A percentile compares a stretch with the other conserved stretches of the same genome.
Conservation (phyloP, 2,329 filamentous ascomycete species). For the Cordyceps javanica region DNA sequence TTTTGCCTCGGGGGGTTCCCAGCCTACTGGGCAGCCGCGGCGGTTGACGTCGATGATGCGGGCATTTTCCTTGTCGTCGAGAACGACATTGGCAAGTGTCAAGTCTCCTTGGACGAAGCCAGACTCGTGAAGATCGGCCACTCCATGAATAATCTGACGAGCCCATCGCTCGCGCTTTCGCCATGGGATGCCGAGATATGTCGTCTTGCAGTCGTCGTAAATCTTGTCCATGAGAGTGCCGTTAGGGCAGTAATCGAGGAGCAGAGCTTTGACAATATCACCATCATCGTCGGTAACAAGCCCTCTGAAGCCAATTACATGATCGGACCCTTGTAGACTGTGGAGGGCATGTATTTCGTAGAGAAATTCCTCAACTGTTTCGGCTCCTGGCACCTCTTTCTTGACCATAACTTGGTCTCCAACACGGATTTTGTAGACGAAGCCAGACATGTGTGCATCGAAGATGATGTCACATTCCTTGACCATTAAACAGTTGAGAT, state of each 20-base stretch:
- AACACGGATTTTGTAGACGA: constrained; percentile 87
- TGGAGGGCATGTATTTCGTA: constrained; percentile 97
- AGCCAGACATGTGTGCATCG: constrained; percentile 89
- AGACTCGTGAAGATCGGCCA: constrained; percentile 89
- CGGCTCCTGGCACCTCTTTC: constrained; percentile 94
- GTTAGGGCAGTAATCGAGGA: constrained; percentile 81
- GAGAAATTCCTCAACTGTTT: constrained; percentile 91
- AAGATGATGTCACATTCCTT: constrained; percentile 74
- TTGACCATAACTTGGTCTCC: constrained; percentile 72
- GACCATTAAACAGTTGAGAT: constrained; percentile 60
- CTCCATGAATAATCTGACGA: constrained; percentile 78
- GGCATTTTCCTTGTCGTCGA: constrained; percentile 76
- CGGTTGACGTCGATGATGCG: constrained; percentile 99
- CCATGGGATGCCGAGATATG: constrained; percentile 57
- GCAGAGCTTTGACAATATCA: constrained; percentile 73
- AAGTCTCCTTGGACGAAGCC: constrained; percentile 98
- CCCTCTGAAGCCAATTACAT: constrained; percentile 81
- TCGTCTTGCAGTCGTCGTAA: constrained; percentile 65
- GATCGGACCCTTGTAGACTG: constrained; percentile 62
- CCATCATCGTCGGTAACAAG: constrained; percentile 87
- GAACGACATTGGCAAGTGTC: constrained; percentile 93
- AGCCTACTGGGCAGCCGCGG: constrained; percentile 92
- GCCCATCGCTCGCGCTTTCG: constrained; percentile 77
- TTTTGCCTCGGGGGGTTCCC: constrained; percentile 91
- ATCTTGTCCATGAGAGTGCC: constrained; percentile 88